phyloP scores from a whole-genome alignment of 2,329 filamentous ascomycete species.

The Calonectria honghensis region DNA sequence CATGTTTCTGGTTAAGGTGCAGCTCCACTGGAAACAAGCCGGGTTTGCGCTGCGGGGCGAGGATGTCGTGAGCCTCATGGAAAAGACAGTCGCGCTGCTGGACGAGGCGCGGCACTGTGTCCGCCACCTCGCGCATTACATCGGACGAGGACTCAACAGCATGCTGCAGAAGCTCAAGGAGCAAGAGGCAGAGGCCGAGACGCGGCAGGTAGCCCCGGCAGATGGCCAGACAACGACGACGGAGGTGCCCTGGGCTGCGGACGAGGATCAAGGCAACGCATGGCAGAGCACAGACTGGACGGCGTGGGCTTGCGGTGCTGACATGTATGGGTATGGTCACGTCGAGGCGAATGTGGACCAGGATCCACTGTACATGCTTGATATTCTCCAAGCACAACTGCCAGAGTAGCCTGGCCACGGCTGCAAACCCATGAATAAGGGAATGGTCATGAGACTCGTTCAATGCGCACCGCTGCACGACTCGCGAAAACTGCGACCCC shows the following conservation, averaged over 20 bases:
- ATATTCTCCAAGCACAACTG: conserved; percentile 29
- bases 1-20: conserved; percentile 59
- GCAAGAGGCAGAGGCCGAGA: conserved; percentile 27
- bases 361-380: conserved; percentile 32
- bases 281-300: conserved; percentile 34
- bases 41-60: conserved; percentile 56
- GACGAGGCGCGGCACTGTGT: conserved; percentile 52
- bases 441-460: not conserved
- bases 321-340: conserved; percentile 10
- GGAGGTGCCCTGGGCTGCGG: conserved; percentile 11
- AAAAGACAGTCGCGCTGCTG: conserved; percentile 52
- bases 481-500: not conserved
- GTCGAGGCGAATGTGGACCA: conserved; percentile 22
- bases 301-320: conserved; percentile 9
- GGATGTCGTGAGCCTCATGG: conserved; percentile 55
- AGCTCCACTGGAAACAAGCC: conserved; percentile 56
- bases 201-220: conserved; percentile 29
- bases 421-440: not conserved
- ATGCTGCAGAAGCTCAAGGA: conserved; percentile 57
- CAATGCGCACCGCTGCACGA: not conserved
- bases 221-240: not conserved
- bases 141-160: conserved; percentile 54
- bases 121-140: conserved; percentile 56
- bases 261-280: not conserved
- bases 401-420: conserved; percentile 10